phyloP scores from a whole-genome alignment of 2,329 filamentous ascomycete species.

The Lasiodiplodia sp. region DNA sequence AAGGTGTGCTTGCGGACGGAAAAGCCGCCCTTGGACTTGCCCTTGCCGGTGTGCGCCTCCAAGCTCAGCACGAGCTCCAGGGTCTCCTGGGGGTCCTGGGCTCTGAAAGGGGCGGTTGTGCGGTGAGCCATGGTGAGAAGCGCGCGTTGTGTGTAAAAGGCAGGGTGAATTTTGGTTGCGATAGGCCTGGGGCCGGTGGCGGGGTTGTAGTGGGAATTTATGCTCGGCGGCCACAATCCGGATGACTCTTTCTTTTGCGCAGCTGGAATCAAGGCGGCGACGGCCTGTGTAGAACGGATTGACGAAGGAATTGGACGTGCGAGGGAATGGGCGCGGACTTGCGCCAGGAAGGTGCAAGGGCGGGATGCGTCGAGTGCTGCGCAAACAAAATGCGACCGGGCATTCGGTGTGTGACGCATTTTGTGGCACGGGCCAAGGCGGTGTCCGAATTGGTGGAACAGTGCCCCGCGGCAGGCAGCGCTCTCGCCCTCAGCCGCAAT shows the following conservation, averaged over 20 bases:
- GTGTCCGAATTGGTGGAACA: background rate
- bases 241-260: slow-evolving; percentile 7
- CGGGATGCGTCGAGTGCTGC: background rate
- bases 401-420: slow-evolving; percentile 6
- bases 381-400: background rate
- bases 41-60: slow-evolving; percentile 61
- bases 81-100: slow-evolving; percentile 75
- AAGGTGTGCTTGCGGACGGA: slow-evolving; percentile 84
- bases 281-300: background rate
- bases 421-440: background rate
- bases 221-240: slow-evolving; percentile 4
- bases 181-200: background rate
- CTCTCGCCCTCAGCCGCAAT: background rate
- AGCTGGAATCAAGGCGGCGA: slow-evolving; percentile 1
- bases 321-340: background rate
- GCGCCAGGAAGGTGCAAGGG: slow-evolving; percentile 17
- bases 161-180: background rate
- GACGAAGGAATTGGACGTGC: background rate
- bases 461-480: background rate
- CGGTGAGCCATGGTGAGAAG: slow-evolving; percentile 58
- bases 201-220: slow-evolving; percentile 13
- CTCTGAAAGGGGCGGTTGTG: slow-evolving; percentile 64
- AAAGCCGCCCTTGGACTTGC: slow-evolving; percentile 64
- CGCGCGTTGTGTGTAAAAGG: background rate
- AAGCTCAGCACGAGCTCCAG: slow-evolving; percentile 70